Evolutionary conservation across 768 basidiomycete genomes (phyloP), one percentile per base, ranked within the genome.

Genomic region (Cubamyces lactineus): DNA sequence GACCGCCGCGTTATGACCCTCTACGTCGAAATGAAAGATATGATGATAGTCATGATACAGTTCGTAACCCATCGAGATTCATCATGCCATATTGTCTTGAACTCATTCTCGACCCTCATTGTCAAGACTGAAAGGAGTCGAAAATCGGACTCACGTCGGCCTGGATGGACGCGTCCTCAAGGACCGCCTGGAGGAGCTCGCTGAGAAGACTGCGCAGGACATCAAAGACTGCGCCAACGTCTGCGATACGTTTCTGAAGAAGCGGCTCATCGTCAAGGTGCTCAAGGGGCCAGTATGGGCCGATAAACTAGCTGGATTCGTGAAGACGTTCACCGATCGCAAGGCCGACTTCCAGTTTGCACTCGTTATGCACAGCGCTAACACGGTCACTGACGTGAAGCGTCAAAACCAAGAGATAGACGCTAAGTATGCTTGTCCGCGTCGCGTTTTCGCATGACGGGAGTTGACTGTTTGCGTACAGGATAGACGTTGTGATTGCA

Each of bases 1-100:
- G 46, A 57, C 21, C 55, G 55, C 5, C 55, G 46, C 17, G 55
- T 57, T 8, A 48, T 40, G 15, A 23, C 23, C 26, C 45, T 56
- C 0, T 57, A 24, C 17, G 45, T 57, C 46, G 46, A 57, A 61
- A 85, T 85, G 82, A 78, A 77, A 63, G 76, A 82, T 42, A 75
- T 81, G 73, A 81, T 85, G 77, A 57, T 68, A 15, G 74, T 75
- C 1, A 76, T 84, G 24, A 74, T 82, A 17, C 76, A 81, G 81
- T 80, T 57, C 12, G 80, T 63, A 17, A 3, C 21, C 19, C 15
- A n/a, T n/a, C n/a, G n/a, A n/a, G n/a, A n/a, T 3, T 45, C 5
- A 7, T 9, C 21, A n/a, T 42, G 4, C 9, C 19, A 43, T 11
- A n/a, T 9, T 16, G 6, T 45, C 19, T 45, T 1, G 0, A 9